Conservation (phyloP, 371 early-diverging fungal species). For the Mortierella sp. region DNA sequence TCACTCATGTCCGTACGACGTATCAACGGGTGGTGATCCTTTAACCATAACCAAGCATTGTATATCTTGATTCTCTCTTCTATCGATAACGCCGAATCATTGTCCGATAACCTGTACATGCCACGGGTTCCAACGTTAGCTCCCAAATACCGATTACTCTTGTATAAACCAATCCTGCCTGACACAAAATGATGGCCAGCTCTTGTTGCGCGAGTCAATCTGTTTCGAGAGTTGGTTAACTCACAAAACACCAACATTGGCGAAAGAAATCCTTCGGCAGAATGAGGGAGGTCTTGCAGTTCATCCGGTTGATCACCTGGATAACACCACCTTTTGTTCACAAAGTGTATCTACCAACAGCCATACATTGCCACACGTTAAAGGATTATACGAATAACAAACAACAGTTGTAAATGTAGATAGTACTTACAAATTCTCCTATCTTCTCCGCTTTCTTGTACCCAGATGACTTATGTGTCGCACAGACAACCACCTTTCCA, state of each 20-base stretch:
- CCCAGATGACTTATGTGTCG: no score
- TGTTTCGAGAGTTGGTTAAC: constrained; percentile 22
- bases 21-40: constrained; percentile 12
- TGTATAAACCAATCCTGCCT: constrained; percentile 10
- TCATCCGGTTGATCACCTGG: constrained; percentile 18
- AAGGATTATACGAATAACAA: no score
- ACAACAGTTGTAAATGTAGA: no score
- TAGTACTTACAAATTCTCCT: no score
- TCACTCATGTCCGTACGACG: constrained; percentile 2
- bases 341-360: constrained; percentile 19
- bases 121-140: constrained; percentile 13
- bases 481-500: no score
- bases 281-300: constrained; percentile 7
- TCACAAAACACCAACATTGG: constrained; percentile 19
- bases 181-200: constrained; percentile 24
- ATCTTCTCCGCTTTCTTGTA: no score
- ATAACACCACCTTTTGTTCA: constrained; percentile 16
- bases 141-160: constrained; percentile 9
- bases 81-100: neutral
- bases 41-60: constrained; percentile 12
- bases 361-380: no score
- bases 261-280: constrained; percentile 14
- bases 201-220: constrained; percentile 5
- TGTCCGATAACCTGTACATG: constrained; percentile 9
- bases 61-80: constrained; percentile 6